Evolutionary conservation across 495 filamentous ascomycete species (phyloP).

Genomic region (Aspergillus biplanus): DNA sequence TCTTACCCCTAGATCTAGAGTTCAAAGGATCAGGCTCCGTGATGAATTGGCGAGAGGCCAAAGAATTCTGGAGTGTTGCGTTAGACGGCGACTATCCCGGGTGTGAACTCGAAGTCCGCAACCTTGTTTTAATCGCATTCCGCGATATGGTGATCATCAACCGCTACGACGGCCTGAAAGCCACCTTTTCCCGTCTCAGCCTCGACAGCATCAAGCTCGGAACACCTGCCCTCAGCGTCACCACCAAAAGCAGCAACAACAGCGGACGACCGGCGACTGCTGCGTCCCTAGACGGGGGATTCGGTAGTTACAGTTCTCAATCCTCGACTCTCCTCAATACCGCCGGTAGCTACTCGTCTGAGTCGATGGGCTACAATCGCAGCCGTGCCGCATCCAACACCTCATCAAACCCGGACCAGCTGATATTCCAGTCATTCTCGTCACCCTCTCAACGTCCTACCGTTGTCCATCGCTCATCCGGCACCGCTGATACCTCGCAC

Average conservation of each 20-base stretch:
- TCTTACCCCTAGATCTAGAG: constrained; percentile 91
- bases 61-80: constrained; percentile 81
- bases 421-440: constrained; percentile 56
- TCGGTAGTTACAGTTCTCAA: constrained; percentile 75
- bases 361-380: constrained; percentile 51
- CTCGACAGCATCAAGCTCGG: constrained; percentile 77
- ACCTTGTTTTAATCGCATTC: constrained; percentile 86
- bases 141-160: constrained; percentile 86
- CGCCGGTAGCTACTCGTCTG: constrained; percentile 53
- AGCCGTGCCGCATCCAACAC: constrained; percentile 86
- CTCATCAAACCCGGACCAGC: constrained; percentile 58
- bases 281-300: constrained; percentile 69
- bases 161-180: constrained; percentile 81
- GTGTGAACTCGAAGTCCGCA: constrained; percentile 78
- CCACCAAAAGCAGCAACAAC: constrained; percentile 50
- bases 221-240: constrained; percentile 50
- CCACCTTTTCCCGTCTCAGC: constrained; percentile 86
- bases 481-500: constrained; percentile 67
- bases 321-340: constrained; percentile 69
- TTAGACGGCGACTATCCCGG: constrained; percentile 32
- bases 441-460: constrained; percentile 52
- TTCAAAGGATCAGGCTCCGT: constrained; percentile 82
- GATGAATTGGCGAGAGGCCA: constrained; percentile 73
- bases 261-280: constrained; percentile 68
- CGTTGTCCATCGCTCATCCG: constrained; percentile 40